Evolutionary conservation across 352 stramenopile genomes (phyloP).

Genomic region (Saprolegnia parasitica): DNA sequence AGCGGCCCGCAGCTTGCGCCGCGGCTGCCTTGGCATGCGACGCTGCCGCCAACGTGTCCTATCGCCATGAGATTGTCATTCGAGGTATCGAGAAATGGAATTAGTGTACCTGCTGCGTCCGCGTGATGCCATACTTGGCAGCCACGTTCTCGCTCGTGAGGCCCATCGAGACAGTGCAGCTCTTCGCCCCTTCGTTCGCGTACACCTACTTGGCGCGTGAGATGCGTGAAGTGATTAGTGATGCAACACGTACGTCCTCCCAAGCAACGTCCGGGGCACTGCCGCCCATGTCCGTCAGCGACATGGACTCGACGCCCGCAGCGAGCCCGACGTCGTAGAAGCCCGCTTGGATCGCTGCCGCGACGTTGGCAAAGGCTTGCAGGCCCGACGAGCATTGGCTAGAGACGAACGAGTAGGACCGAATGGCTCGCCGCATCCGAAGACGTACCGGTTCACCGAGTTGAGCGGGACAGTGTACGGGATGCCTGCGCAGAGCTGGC

Average conservation of each 20-base stretch:
- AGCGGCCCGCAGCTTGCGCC: conserved; percentile 77
- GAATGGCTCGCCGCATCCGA: background rate
- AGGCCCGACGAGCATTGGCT: conserved; percentile 80
- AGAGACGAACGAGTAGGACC: background rate
- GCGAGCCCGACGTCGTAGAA: conserved; percentile 85
- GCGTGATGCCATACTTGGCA: conserved; percentile 66
- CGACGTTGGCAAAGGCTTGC: conserved; percentile 77
- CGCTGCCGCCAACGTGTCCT: conserved; percentile 64
- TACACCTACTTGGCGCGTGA: conserved; percentile 29
- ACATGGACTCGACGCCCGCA: conserved; percentile 86
- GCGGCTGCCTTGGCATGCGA: conserved; percentile 70
- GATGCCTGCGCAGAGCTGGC: conserved; percentile 70
- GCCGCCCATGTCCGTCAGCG: conserved; percentile 47
- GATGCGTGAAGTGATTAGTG: conserved; percentile 30
- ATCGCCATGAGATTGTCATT: background rate
- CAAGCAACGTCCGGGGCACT: conserved; percentile 58
- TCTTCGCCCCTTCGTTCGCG: conserved; percentile 57
- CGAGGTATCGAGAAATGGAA: background rate
- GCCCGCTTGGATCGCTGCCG: conserved; percentile 68
- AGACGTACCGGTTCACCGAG: conserved; percentile 57
- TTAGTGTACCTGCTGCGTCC: conserved; percentile 42
- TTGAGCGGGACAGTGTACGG: conserved; percentile 69
- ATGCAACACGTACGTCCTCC: conserved; percentile 38
- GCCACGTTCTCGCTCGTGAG: conserved; percentile 86
- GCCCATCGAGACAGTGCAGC: conserved; percentile 82